Base-by-base conservation (phyloP, 176 grass and related monocot species). In the Calamus simplicifolius region DNA sequence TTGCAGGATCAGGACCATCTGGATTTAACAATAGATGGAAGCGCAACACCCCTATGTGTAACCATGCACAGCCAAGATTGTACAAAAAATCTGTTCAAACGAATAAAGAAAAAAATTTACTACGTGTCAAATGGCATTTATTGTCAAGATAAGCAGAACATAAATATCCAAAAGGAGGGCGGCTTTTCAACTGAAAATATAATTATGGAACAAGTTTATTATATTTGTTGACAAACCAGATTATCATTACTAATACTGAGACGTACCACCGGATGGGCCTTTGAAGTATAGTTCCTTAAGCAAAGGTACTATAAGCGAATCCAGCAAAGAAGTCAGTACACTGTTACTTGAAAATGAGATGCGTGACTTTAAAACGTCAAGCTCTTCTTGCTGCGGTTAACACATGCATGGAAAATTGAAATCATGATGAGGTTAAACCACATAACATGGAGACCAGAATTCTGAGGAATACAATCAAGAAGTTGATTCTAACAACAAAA, bases 21-120 rank as follows among this genome's bases (percentile, higher is more conserved):
- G 83, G 81, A 21, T 74, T 80, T 73, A 84, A 72, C 75, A 96
- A 69, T 72, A 96, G 56, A 69, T 75, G 67, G 56, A 90, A 96
- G 27, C 91, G 80, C 61, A 96, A 73, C 55, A 73, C 64, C 48
- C 91, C 91, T 80, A 96, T 77, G 76, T 80, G 87, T 23, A 96
- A 64, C 91, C 91, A 96, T 13, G 86, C 83, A 82, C 77, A 77
- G 25, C 91, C 91, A 69, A 84, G 78, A 75, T 96, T 85, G 63
- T 81, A 77, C 43, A 90, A 70, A 57, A 67, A 81, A 66, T 79
- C 91, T 96, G 84, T 59, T 79, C 19, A 43, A 69, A 17, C 56
- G 7, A 75, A 43, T 12, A 2, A 43, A 43, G 7, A 43, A 43
- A 43, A 43, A 43, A 2, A 2, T 10, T 12, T 12, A 12, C 35